Conservation (phyloP, 2,329 filamentous ascomycete genomes). For the Stenocarpella maydis region DNA sequence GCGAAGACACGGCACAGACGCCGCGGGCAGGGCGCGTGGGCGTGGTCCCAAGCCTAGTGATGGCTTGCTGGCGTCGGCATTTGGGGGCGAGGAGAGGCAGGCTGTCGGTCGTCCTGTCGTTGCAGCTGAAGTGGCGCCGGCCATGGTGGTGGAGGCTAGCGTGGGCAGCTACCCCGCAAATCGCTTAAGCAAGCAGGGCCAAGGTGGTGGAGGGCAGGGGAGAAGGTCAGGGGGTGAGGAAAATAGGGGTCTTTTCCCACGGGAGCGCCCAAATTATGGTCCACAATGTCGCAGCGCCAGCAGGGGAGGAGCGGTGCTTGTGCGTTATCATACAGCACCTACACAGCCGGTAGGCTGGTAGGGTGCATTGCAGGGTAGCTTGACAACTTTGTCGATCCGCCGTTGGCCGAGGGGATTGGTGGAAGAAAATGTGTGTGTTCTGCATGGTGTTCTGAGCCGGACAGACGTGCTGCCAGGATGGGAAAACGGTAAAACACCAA, state of each 20-base stretch:
- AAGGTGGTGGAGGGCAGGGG: neutral
- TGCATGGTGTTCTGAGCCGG: too few species aligned
- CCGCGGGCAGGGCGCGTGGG: neutral
- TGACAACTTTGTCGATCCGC: neutral
- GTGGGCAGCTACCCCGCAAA: conserved; percentile 25
- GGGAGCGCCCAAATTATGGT: conserved; percentile 1
- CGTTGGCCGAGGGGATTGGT: conserved; percentile 1
- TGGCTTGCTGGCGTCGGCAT: too few species aligned
- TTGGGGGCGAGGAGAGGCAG: neutral
- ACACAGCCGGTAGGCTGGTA: too few species aligned
- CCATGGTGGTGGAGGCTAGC: conserved; percentile 18
- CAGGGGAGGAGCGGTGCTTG: conserved; percentile 14
- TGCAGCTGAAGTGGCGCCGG: conserved; percentile 24
- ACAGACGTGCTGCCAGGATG: too few species aligned
- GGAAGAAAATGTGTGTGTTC: conserved; percentile 1
- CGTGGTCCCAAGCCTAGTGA: too few species aligned
- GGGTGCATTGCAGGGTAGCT: neutral
- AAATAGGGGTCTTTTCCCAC: conserved; percentile 24
- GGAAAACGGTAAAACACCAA: too few species aligned
- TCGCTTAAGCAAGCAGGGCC: conserved; percentile 18
- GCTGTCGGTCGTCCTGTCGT: conserved; percentile 5
- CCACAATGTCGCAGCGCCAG: neutral
- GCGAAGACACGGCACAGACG: neutral
- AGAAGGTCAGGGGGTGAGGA: conserved; percentile 23
- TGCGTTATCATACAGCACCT: too few species aligned